Base-by-base conservation (phyloP, 768 basidiomycete genomes). In the Termitomyces sp. region DNA sequence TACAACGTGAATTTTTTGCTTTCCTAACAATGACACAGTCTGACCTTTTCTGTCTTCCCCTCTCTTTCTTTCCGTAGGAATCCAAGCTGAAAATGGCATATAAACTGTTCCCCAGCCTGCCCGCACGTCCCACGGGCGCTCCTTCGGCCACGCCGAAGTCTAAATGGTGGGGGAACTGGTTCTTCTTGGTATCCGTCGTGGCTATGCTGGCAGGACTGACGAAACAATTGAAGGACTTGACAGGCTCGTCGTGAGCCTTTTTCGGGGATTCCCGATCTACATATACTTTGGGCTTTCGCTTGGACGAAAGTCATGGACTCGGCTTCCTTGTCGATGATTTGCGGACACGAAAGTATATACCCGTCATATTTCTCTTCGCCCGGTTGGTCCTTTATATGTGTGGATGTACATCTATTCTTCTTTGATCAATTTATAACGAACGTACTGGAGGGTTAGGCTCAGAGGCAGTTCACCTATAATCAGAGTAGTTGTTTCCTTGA, bases 81-180 rank as follows among this genome's bases (percentile, higher is more conserved):
- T 65, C 72, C 63, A 76, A 75, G 46, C 46, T 73, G 31, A 75
- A 75, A 22, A 60, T 65, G 3, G 59, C 74, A 6, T 54, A 66
- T 12, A 61, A 63, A 27, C 41, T 79, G 6, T 53, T 65, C 47
- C 59, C 66, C 2, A 73, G 69, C 50, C 64, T 84, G 7, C 84
- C 82, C 30, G 53, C 78, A 2, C 78, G 82, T 16, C 80, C 81
- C 0, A 69, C 50, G 0, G 77, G 77, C 0, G 78, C 77, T 15
- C 80, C 81, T 8, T 44, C 61, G 13, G 60, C 55, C 22, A 60
- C 48, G 20, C 58, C 54, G 36, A 59, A 56, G 24, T 65, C 63
- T 57, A 62, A 65, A 66, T 72, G 75, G 71, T 77, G 75, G 74
- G 68, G 73, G 42, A 75, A 78, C 72, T 82, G 80, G 79, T 78